Evolutionary conservation across 2,329 filamentous ascomycete species (phyloP).

Genomic region (Aspergillus hortae): DNA sequence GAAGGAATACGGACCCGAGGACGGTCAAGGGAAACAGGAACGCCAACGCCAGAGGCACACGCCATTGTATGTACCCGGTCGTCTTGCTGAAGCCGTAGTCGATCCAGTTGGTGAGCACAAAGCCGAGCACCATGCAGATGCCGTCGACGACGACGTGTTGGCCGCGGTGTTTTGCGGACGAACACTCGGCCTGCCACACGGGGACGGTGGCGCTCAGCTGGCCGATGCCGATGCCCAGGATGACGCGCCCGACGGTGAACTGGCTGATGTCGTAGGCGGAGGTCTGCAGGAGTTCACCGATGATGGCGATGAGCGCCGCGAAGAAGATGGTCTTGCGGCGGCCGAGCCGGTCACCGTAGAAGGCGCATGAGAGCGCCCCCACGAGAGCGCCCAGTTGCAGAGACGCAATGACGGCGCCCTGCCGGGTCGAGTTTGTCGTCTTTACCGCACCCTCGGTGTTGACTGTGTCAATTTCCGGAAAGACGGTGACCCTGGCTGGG

Average conservation of each 20-base stretch:
- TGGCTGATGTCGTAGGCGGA: conserved; percentile 46
- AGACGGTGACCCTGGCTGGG: conserved; percentile 23
- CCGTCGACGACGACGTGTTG: conserved; percentile 26
- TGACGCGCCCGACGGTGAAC: conserved; percentile 45
- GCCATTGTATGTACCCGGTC: conserved; percentile 30
- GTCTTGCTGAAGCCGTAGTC: conserved; percentile 38
- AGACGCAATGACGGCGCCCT: conserved; percentile 22
- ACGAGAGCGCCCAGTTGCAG: conserved; percentile 48
- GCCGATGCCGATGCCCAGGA: conserved; percentile 45
- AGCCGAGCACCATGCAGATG: conserved; percentile 43
- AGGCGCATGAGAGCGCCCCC: conserved; percentile 45
- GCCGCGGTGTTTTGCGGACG: conserved; percentile 16
- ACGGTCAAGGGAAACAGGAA: conserved; percentile 27
- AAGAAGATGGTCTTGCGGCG: conserved; percentile 45
- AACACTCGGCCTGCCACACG: conserved; percentile 38
- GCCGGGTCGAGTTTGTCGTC: conserved; percentile 42
- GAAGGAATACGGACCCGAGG: conserved; percentile 23
- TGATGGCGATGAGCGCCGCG: conserved; percentile 38
- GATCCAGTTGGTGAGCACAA: conserved; percentile 45
- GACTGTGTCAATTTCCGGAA: conserved; percentile 50
- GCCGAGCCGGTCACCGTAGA: conserved; percentile 45
- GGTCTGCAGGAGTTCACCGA: conserved; percentile 44
- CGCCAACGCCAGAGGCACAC: conserved; percentile 37
- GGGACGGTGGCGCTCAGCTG: conserved; percentile 43
- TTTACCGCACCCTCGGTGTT: conserved; percentile 42